phyloP scores from a whole-genome alignment of 225 moss, liverwort and hornwort species.

The Sphagnum contortum region DNA sequence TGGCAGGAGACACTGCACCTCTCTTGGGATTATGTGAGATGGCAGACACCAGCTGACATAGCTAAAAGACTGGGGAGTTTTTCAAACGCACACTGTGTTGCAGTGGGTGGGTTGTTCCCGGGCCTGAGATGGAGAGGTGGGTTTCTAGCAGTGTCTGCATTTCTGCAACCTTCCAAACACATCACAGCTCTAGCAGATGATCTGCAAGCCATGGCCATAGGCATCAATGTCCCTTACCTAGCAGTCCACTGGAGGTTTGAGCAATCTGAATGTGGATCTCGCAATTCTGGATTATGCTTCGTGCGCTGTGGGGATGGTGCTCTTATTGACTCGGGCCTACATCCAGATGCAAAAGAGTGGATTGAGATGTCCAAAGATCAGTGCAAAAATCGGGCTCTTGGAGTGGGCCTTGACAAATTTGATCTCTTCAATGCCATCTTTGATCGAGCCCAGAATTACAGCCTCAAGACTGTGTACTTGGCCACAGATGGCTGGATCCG shows the following conservation, averaged over 20 bases:
- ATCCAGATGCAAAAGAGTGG: constrained; percentile 28
- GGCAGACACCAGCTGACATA: constrained; percentile 47
- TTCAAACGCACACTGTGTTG: constrained; percentile 43
- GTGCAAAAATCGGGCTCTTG: constrained; percentile 11
- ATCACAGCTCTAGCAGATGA: constrained; percentile 26
- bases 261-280: constrained; percentile 60
- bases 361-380: constrained; percentile 14
- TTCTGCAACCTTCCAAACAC: constrained; percentile 36
- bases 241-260: constrained; percentile 95
- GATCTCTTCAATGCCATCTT: constrained; percentile 58
- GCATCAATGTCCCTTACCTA: constrained; percentile 28
- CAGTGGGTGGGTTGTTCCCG: constrained; percentile 66
- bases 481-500: constrained; percentile 88
- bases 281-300: constrained; percentile 62
- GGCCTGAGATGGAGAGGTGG: constrained; percentile 82
- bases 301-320: constrained; percentile 71
- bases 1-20: constrained; percentile 39
- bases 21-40: constrained; percentile 25
- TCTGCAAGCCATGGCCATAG: constrained; percentile 39
- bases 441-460: constrained; percentile 34
- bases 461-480: constrained; percentile 40
- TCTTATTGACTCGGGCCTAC: constrained; percentile 54
- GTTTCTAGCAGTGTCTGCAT: constrained; percentile 45
- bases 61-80: constrained; percentile 14
- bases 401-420: constrained; percentile 27